A percentile compares a stretch with the other conserved stretches of the same genome.
Evolutionary conservation across 75 land plant genomes (phyloP).

Genomic region (Cryptomeria japonica): DNA sequence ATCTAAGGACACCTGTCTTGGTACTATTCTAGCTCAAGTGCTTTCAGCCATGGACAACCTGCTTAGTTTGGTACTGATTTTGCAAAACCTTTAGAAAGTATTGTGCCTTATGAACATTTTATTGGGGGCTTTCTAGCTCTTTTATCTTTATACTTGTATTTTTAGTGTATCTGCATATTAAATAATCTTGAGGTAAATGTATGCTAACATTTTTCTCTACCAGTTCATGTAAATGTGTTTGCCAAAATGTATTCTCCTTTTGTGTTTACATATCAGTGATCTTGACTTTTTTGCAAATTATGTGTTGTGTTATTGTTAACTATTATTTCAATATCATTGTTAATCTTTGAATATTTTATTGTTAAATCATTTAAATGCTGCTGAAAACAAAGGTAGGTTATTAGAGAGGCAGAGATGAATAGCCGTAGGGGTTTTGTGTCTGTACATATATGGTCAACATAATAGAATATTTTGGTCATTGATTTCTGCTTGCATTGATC

Average conservation of each 20-base stretch:
- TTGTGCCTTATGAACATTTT: not conserved
- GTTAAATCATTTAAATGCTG: not conserved
- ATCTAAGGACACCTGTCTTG: not conserved
- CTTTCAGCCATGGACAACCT: not conserved
- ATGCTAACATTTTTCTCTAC: not conserved
- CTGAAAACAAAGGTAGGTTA: not conserved
- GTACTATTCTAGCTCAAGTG: not conserved
- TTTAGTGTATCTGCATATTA: not conserved
- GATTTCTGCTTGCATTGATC: not conserved
- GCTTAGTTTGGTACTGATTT: not conserved
- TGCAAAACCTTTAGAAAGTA: not conserved
- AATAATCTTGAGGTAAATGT: not conserved
- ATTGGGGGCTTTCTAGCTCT: not conserved
- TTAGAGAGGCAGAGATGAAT: not conserved
- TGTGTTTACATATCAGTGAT: not conserved
- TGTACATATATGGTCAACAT: not conserved
- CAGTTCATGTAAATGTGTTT: not conserved
- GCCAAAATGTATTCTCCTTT: not conserved
- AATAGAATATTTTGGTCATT: not conserved
- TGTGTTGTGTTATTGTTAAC: not conserved
- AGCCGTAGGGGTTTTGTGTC: not conserved
- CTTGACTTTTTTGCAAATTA: not conserved
- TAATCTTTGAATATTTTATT: not conserved
- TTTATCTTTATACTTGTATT: not conserved
- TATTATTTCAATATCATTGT: not conserved